These are phyloP conservation scores for Rhizopogon parksii DNA, from an alignment of 1,284 basidiomycete species.

Conservation along the genomic window DNA sequence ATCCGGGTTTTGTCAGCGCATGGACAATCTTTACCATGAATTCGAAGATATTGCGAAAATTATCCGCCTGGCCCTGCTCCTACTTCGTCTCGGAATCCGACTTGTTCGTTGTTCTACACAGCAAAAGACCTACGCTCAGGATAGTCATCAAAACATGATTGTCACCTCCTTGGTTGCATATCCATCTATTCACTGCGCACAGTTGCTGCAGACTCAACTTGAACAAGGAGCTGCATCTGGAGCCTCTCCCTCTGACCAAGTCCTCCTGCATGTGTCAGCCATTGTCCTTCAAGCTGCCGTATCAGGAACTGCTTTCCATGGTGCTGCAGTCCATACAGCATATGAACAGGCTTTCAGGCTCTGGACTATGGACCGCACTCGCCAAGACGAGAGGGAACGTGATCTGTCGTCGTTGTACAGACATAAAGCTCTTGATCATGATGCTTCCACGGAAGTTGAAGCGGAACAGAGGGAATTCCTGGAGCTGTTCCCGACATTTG, in stretches of 20 bases:
- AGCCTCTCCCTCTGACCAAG: slow-evolving; percentile 29
- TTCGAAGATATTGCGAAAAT: slow-evolving; percentile 68
- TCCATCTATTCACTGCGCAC: slow-evolving; percentile 43
- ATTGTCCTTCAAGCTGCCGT: slow-evolving; percentile 38
- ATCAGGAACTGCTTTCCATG: slow-evolving; percentile 25
- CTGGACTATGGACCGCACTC: slow-evolving; percentile 79
- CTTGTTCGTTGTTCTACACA: slow-evolving; percentile 32
- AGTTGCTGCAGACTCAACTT: slow-evolving; percentile 25
- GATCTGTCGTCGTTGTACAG: slow-evolving; percentile 79
- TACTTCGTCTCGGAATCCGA: slow-evolving; percentile 73
- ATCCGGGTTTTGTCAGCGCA: slow-evolving; percentile 53
- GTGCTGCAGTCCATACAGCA: slow-evolving; percentile 36
- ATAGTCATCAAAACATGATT: slow-evolving; percentile 14
- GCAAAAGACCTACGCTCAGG: slow-evolving; percentile 7
- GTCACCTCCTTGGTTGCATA: slow-evolving; percentile 41
- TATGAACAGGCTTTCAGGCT: slow-evolving; percentile 75
- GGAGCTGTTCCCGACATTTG: slow-evolving; percentile 79
- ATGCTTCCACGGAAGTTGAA: slow-evolving; percentile 64
- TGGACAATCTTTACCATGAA: slow-evolving; percentile 51
- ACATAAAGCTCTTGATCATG: slow-evolving; percentile 52
- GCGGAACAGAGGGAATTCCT: slow-evolving; percentile 78
- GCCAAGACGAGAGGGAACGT: slow-evolving; percentile 58
- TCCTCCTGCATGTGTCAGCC: slow-evolving; percentile 50
- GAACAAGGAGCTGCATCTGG: slow-evolving; percentile 11
- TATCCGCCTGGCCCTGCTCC: slow-evolving; percentile 58